These are phyloP conservation scores for Schrenkiella parvula DNA, from an alignment of 345 rosid species.

Conservation along the genomic window DNA sequence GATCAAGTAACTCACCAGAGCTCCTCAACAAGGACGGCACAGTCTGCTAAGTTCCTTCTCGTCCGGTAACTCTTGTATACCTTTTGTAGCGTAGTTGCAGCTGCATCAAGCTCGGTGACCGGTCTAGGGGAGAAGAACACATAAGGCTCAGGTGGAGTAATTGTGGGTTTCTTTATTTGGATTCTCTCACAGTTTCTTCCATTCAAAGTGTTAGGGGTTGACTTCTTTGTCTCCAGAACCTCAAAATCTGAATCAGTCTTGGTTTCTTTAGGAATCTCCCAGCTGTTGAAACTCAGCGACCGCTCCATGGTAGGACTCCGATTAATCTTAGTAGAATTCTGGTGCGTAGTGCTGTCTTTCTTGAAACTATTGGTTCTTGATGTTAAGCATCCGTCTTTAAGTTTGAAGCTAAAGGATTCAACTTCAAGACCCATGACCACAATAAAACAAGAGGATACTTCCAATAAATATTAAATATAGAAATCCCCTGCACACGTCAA, in stretches of 20 bases:
- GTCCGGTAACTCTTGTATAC: slow-evolving; percentile 91
- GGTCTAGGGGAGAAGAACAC: slow-evolving; percentile 57
- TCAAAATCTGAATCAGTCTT: slow-evolving; percentile 16
- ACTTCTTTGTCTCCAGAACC: slow-evolving; percentile 19
- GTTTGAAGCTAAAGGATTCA: slow-evolving; percentile 30
- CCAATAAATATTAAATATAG: slow-evolving; percentile 17
- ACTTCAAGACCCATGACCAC: slow-evolving; percentile 44
- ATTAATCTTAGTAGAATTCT: slow-evolving; percentile 13
- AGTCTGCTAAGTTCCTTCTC: slow-evolving; percentile 75
- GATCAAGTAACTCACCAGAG: slow-evolving; percentile 50
- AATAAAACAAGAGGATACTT: neutral
- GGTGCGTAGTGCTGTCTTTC: slow-evolving; percentile 22
- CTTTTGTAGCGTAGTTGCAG: slow-evolving; percentile 79
- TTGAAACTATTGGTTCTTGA: slow-evolving; percentile 41
- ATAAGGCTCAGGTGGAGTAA: slow-evolving; percentile 43
- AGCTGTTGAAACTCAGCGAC: slow-evolving; percentile 42
- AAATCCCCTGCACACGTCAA: slow-evolving; percentile 24
- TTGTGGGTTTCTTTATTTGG: slow-evolving; percentile 40
- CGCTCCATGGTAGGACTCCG: slow-evolving; percentile 18
- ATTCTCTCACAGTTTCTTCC: slow-evolving; percentile 30
- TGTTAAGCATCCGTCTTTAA: slow-evolving; percentile 29
- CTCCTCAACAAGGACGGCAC: slow-evolving; percentile 65
- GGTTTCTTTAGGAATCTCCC: slow-evolving; percentile 40
- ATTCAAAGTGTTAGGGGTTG: slow-evolving; percentile 18
- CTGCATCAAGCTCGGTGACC: slow-evolving; percentile 55